Base-by-base conservation (phyloP, 805 yeast species). In the Clavispora asparagi region DNA sequence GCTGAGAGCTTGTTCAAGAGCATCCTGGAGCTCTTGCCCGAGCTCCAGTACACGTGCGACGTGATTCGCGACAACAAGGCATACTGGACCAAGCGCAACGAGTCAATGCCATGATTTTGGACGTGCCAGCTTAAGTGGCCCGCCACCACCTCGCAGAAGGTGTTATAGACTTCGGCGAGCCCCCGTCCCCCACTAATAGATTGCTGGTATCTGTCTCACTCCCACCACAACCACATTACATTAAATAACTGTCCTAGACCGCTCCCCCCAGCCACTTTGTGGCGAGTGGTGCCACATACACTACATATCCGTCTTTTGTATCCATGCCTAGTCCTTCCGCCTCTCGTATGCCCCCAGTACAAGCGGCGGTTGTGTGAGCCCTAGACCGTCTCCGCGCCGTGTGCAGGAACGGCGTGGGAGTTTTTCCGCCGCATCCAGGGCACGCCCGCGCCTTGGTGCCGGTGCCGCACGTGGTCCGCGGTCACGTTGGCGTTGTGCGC, bases 1-100 rank as follows among this genome's bases (percentile, higher is more conserved):
- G 97, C 96, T 5, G 79, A 71, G 50, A 83, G 82, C 45, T 79
- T 90, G 61, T 92, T 92, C 65, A 65, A 68, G 39, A 83, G 81
- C 54, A 77, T 89, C 19, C 75, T 79, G 19, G 72, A 71, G 26
- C 73, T 78, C 10, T 71, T 88, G 29, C 90, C 89, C 2, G 79
- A 79, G 45, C 71, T 85, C 54, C 58, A 63, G 41, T 87, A 79
- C 60, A 71, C 87, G 38, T 62, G 73, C 16, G 77, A 75, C 7
- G 77, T 82, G 36, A 71, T 86, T 27, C 55, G 63, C 39, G 68
- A 70, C 33, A 86, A 86, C 63, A 73, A 74, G 51, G 59, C 58
- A 28, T 83, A 70, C 60, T 86, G 94, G 94, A 25, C 17, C 17
- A 25, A 37, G 29, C n/a, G 29, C 12, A 37, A 23, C 29, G 39